Evolutionary conservation across 2,329 filamentous ascomycete genomes (phyloP), one percentile per base, ranked within the genome.

Genomic region (Tolypocladium tundrense): DNA sequence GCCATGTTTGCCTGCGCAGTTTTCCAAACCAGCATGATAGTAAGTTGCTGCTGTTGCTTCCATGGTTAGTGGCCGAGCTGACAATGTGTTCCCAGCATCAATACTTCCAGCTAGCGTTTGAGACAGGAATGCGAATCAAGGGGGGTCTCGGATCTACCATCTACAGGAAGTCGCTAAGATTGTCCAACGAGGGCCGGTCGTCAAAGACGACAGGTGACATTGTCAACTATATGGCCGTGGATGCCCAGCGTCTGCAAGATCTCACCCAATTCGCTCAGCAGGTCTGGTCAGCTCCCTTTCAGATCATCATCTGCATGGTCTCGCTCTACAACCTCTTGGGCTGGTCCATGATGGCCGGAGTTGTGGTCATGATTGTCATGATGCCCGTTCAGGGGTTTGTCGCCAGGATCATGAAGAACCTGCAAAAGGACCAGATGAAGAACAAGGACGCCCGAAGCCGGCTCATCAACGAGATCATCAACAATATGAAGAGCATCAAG

Each of bases 401-500:
- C 69, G 93, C 94, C 31, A 84, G 88, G 59, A 81, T 96, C 65
- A 97, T 97, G 89, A 97, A 96, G 77, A 91, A 82, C 50, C 77
- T 99, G 66, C 95, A 99, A 70, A 95, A 97, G 74, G 80, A 86
- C 63, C 94, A 99, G 76, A 99, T 99, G 94, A 96, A 95, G 79
- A 97, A 97, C 77, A 99, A 99, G 76, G 94, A 99, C 68, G 83
- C 91, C 43, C 85, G 94, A 68, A 96, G 92, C 53, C 85, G 93
- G 54, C 77, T 99, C 59, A 97, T 97, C 79, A 95, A 93, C 8
- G 94, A 99, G 73, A 99, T 99, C 64, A 79, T 99, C 68, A 97
- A 95, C 79, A 97, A 97, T 75, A 99, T 99, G 90, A 99, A 99
- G 79, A 96, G 91, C 70, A 94, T 99, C 78, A 99, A 99, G 77